Evolutionary conservation across 2,329 filamentous ascomycete genomes (phyloP).

Genomic region (Paracoccidioides brasiliensis): DNA sequence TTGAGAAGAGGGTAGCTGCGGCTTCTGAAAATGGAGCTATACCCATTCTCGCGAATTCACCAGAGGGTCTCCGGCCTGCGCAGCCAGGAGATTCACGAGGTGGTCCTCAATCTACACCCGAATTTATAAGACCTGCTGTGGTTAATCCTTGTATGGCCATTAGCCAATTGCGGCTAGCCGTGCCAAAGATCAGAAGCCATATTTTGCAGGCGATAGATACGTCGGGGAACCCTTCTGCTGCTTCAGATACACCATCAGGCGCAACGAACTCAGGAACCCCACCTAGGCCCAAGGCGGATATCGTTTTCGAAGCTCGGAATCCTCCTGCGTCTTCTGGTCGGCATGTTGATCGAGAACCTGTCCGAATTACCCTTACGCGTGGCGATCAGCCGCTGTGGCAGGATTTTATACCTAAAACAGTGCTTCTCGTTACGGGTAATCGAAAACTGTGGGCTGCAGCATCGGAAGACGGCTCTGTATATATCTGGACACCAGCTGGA

Average conservation of each 20-base stretch:
- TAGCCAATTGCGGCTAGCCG: constrained; percentile 72
- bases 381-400: constrained; percentile 78
- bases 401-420: constrained; percentile 75
- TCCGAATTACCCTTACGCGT: constrained; percentile 68
- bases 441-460: constrained; percentile 83
- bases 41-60: constrained; percentile 61
- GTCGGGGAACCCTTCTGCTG: constrained; percentile 32
- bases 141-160: constrained; percentile 68
- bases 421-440: constrained; percentile 84
- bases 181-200: constrained; percentile 71
- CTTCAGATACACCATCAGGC: constrained; percentile 8
- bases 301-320: constrained; percentile 81
- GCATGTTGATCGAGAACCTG: constrained; percentile 59
- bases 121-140: constrained; percentile 77
- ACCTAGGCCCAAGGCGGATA: constrained; percentile 49
- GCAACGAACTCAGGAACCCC: constrained; percentile 24
- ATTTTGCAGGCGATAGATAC: constrained; percentile 68
- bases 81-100: constrained; percentile 36
- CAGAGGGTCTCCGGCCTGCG: constrained; percentile 66
- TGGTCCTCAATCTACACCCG: constrained; percentile 57
- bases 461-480: constrained; percentile 82
- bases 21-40: constrained; percentile 54
- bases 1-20: constrained; percentile 46
- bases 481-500: constrained; percentile 86
- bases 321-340: constrained; percentile 50